A percentile compares a stretch with the other conserved stretches of the same genome.
These are phyloP conservation scores for Neonectria ditissima DNA, from an alignment of 2,329 filamentous ascomycete species.

Conservation along the genomic window DNA sequence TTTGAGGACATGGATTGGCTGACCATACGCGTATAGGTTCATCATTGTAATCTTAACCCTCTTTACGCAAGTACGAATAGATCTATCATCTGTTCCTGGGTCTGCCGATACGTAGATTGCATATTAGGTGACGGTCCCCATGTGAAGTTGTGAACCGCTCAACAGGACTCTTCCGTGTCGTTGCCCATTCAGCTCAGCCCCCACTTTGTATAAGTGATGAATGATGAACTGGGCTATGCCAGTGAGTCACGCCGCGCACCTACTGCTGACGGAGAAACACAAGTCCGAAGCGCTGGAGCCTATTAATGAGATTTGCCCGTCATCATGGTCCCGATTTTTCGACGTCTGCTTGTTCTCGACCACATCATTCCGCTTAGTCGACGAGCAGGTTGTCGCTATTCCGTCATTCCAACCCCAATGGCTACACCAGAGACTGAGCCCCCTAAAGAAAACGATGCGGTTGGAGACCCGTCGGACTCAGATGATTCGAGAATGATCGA, in stretches of 20 bases:
- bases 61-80: not conserved
- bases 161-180: not conserved
- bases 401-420: not conserved
- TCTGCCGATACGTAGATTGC: too few species aligned
- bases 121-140: not conserved
- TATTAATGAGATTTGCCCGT: not conserved
- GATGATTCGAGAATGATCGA: slow-evolving; percentile 2
- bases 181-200: not conserved
- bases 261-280: not conserved
- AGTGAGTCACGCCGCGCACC: not conserved
- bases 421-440: not conserved
- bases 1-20: not conserved
- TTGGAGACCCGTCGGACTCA: not conserved
- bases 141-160: not conserved
- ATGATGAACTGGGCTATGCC: not conserved
- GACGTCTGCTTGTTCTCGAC: too few species aligned
- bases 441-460: not conserved
- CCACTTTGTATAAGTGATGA: not conserved
- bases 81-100: not conserved
- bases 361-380: too few species aligned
- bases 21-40: not conserved
- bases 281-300: not conserved
- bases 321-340: not conserved
- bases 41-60: not conserved
- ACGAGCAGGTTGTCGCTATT: not conserved